Conservation (phyloP, 768 basidiomycete species). For the Boletellus ananiceps region DNA sequence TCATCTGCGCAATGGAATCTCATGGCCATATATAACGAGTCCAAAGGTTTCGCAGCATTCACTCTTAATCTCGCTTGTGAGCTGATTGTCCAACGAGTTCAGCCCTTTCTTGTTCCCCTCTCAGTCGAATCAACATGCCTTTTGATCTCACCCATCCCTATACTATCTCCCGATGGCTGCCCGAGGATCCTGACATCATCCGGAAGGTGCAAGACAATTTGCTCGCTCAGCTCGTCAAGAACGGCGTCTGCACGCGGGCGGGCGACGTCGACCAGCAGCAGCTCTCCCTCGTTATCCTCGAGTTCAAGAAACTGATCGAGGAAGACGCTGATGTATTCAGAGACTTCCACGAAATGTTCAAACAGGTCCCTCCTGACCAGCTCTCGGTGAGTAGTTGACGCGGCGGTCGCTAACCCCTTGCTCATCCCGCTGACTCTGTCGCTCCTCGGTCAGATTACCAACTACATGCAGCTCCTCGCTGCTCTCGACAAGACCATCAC, state of each 20-base stretch:
- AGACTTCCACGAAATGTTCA: constrained; percentile 25
- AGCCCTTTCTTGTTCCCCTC: not conserved
- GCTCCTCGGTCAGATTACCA: not conserved
- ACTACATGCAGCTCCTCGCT: constrained; percentile 26
- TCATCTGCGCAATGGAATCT: not conserved
- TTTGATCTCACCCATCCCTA: constrained; percentile 17
- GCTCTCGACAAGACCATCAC: constrained; percentile 15
- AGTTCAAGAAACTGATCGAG: constrained; percentile 25
- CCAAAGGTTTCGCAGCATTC: not conserved
- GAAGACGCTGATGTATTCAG: constrained; percentile 17
- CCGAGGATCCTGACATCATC: constrained; percentile 12
- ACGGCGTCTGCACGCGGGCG: constrained; percentile 8
- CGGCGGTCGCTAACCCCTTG: not conserved
- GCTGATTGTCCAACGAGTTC: not conserved
- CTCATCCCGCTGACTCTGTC: not conserved
- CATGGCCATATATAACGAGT: constrained; percentile 3
- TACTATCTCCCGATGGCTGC: constrained; percentile 20
- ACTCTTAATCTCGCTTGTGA: not conserved
- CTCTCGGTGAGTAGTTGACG: constrained; percentile 5
- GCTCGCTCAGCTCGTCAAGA: constrained; percentile 23
- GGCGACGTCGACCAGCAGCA: constrained; percentile 7
- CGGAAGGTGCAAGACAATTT: constrained; percentile 18
- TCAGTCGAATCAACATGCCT: constrained; percentile 11
- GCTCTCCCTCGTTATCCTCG: constrained; percentile 11
- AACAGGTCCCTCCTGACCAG: constrained; percentile 10